Conservation (phyloP, 305 asterid genomes). For the Ilex paraguariensis region DNA sequence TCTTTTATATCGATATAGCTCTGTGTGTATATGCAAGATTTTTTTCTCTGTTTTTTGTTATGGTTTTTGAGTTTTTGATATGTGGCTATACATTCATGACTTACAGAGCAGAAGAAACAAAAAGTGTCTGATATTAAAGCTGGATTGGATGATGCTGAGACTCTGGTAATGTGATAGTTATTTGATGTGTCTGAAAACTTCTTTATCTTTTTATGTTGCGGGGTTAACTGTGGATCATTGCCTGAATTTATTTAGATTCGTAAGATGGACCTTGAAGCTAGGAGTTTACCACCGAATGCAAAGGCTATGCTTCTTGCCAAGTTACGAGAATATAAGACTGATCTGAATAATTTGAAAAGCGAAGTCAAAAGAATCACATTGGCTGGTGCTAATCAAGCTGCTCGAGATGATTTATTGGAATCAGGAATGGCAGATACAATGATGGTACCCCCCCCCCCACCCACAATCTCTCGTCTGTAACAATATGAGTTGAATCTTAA, state of each 20-base stretch:
- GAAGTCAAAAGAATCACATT: slow-evolving; percentile 63
- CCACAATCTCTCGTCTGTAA: not conserved
- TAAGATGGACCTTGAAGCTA: slow-evolving; percentile 79
- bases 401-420: slow-evolving; percentile 56
- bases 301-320: slow-evolving; percentile 58
- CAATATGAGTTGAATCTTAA: not conserved
- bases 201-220: not conserved
- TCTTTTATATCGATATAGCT: too few species aligned
- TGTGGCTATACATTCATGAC: not conserved
- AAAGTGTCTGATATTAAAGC: slow-evolving; percentile 40
- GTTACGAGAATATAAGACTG: slow-evolving; percentile 62
- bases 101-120: slow-evolving; percentile 70
- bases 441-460: slow-evolving; percentile 25
- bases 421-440: slow-evolving; percentile 50
- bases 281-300: slow-evolving; percentile 52
- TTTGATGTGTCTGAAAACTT: not conserved
- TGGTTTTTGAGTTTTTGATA: too few species aligned
- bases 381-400: slow-evolving; percentile 41
- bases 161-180: slow-evolving; percentile 38
- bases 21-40: too few species aligned
- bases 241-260: slow-evolving; percentile 38
- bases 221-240: not conserved
- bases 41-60: too few species aligned
- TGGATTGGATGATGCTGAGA: slow-evolving; percentile 67
- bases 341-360: slow-evolving; percentile 57